Base-by-base conservation (phyloP, 192 early-diverging fungal species). In the Lobulomyces angularis region DNA sequence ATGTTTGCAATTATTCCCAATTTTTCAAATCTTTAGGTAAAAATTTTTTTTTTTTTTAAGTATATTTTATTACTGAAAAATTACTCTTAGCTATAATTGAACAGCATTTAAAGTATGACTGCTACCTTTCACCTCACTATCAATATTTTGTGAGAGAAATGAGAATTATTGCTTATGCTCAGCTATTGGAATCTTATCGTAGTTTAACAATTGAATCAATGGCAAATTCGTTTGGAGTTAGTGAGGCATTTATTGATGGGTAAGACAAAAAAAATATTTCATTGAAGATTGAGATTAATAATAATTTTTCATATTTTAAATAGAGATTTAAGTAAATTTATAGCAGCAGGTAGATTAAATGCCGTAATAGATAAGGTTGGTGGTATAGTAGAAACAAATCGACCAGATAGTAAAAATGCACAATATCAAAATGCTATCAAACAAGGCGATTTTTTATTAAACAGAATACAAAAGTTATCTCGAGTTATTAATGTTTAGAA, bases 321-420 rank as follows among this genome's bases (percentile, higher is more conserved):
- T 28, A 86, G 83, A 53, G 95, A 99, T 57, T 62, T 99, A 41
- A 82, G 86, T 35, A 81, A 81, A 42, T 96, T 92, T 59, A 90
- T 97, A 58, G 86, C 91, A 14, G 83, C 88, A 8, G 90, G 91
- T 8, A 83, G 95, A 25, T 67, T 99, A 29, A 93, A 99, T 66
- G 93, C 88, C 46, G 90, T 94, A 8, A 96, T 99, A 62, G 95
- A 99, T 65, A 99, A 99, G 62, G 95, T 99, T 8, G 84, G 80
- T 46, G 95, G 95, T 6, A 81, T 95, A 27, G 87, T 99, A 14
- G 88, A 90, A 51, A 99, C 90, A 16, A 97, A 97, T 69, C 75
- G 95, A 43, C 90, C 92, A 2, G 95, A 99, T 43, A 79, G 83
- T 11, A 99, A 99, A 78, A 99, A 99, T 51, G 88, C 88, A 12